Base-by-base conservation (phyloP, 163 green algal species). In the Scenedesmus sp. region DNA sequence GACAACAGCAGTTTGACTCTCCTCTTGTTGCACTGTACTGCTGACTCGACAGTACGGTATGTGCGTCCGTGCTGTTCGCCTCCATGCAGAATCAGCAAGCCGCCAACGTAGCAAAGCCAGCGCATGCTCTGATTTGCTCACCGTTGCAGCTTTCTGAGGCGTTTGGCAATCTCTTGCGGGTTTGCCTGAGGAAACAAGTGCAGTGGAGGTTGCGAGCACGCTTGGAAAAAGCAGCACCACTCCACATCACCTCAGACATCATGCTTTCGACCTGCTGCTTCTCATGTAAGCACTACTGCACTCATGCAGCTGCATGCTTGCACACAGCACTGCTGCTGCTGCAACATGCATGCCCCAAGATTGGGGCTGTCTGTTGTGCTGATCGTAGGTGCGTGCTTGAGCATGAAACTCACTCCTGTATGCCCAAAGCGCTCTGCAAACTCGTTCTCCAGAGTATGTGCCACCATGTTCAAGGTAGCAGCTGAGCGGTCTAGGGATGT, bases 131-230 rank as follows among this genome's bases (percentile, higher is more conserved):
- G 56, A 3, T 54, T n/a, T 20, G 12, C 91, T 64, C 60, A 92
- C 91, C 73, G 23, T 74, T 94, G 82, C 60, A 94, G 83, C 74
- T 88, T 90, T n/a, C 84, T 34, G 3, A 94, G 67, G 18, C 92
- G 83, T 18, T 92, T 94, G 7, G 82, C 84, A 46, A 94, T 82
- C 20, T 82, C 74, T 26, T 88, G 59, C 10, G 92, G 92, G 55
- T 94, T 94, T 15, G 89, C 84, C 92, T 94, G 88, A 15, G 57
- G 9, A 52, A 26, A 15, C 52, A 3, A 26, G 74, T 70, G 56
- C 15, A 34, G 18, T 10, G 20, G 54, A 4, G 73, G 67, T 34
- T 46, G 34, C 34, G 57, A 15, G 2, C 15, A 12, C 16, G 34
- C 59, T 18, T 77, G 57, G 4, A 34, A 6, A 26, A n/a, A 57